Evolutionary conservation across 257 asterid genomes (phyloP), one percentile per base, ranked within the genome.

Genomic region (Solanum paucissectum): DNA sequence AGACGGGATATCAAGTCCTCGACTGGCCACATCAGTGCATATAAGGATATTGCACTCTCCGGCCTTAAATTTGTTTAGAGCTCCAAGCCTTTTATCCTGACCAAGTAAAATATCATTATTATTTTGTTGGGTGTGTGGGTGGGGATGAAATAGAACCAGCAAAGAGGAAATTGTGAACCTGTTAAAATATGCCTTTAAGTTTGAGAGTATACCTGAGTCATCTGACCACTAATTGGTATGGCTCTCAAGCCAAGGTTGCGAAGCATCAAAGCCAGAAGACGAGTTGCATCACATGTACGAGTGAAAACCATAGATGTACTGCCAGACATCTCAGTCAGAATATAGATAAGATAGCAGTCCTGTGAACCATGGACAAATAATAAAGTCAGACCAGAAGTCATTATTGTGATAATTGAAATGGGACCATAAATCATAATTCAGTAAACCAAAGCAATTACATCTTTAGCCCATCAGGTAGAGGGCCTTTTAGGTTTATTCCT

Each of bases 1-100:
- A 1, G 98, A 89, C 16, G 99, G 98, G 87, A 97, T 95, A 92
- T 97, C 99, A 42, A 97, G 96, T 75, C 99, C 99, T 92, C 98
- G 95, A 92, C 98, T 97, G 73, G 97, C 98, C 88, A 95, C 99
- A 83, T 95, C 99, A 29, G 98, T 97, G 91, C 98, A 95, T 83
- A 95, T 90, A 69, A 96, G 95, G 86, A 97, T 88, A 90, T 95
- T 95, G 87, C 98, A 93, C 84, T 97, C 98, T 87, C 98, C 98
- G 12, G 96, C 94, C 91, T 97, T 95, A 88, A 95, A 97, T 86
- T 91, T 91, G 94, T 94, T 94, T 44, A 97, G 88, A 73, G 98
- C 96, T 91, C 98, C 98, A 89, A 94, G 98, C 89, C 98, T 89
- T 92, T 97, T 95, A 42, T 93, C 62, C 99, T 97, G 94, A 38